Evolutionary conservation across 495 filamentous ascomycete genomes (phyloP), one percentile per base, ranked within the genome.

Genomic region (Penicillium canescens): DNA sequence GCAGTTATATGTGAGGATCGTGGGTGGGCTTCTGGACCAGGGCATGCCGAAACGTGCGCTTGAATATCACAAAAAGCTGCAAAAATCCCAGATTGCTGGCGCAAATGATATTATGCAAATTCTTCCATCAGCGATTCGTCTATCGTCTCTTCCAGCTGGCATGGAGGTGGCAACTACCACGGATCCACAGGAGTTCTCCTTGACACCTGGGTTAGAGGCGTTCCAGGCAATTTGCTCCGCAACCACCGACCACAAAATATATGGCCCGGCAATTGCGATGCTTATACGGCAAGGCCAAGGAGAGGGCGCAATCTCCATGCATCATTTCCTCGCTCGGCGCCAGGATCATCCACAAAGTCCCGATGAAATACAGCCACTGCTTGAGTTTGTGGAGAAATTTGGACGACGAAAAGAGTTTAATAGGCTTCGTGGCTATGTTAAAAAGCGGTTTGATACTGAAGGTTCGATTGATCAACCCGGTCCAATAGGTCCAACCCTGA

Each of bases 201-300:
- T 55, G 41, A 41, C 62, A 55, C 53, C 56, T 12, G 59, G 62
- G 26, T 21, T 74, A 50, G 41, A 60, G 53, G 70, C 44, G 44
- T 88, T 69, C 76, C 84, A 69, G 52, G 62, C 42, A n/a, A 79
- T 75, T 66, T 83, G 70, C 60, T 65, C 31, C 59, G 80, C 61
- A 5, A 63, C 54, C 5, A 26, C 62, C 10, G 68, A 62, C 23
- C 80, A 78, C 46, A 66, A 76, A 26, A 67, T 90, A 3, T 92
- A 92, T 61, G 80, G 82, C 24, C 68, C 66, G 4, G 59, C 87
- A 20, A 77, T 95, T 10, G 76, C 81, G 6, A 68, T 67, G n/a
- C 67, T 91, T 2, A 78, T 81, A 52, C 56, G 69, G 5, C 54
- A 73, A 13, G 80, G 80, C 4, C 61, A 74, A 33, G 76, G 74